Conservation (phyloP, 129 eudicot genomes). For the Ambrosia trifida region DNA sequence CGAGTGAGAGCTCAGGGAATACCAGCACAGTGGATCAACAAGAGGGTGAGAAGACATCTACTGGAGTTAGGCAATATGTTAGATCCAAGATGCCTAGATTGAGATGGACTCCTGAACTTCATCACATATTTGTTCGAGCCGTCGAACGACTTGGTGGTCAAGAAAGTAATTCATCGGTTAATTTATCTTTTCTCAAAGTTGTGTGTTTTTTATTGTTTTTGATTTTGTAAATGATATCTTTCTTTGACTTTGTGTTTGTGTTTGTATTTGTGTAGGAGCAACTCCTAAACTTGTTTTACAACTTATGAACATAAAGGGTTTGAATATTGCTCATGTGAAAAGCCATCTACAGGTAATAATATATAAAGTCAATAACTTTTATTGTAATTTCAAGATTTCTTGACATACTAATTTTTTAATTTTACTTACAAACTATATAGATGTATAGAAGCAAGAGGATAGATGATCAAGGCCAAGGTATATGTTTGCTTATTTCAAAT, state of each 20-base stretch:
- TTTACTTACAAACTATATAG: constrained; percentile 26
- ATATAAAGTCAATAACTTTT: neutral
- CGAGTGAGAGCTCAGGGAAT: constrained; percentile 45
- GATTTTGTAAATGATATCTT: neutral
- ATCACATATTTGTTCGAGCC: constrained; percentile 51
- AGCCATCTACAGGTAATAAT: constrained; percentile 51
- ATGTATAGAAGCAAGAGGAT: constrained; percentile 60
- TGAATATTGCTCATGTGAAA: constrained; percentile 60
- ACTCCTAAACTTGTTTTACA: constrained; percentile 57
- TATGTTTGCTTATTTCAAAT: constrained; percentile 21
- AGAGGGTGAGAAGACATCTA: constrained; percentile 34
- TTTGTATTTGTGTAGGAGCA: constrained; percentile 53
- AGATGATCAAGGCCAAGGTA: constrained; percentile 55
- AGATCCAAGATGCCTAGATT: constrained; percentile 67
- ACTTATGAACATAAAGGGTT: constrained; percentile 56
- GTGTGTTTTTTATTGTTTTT: neutral
- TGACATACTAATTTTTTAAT: constrained; percentile 1
- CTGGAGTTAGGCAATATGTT: constrained; percentile 50
- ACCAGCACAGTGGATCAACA: constrained; percentile 38
- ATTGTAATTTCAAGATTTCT: constrained; percentile 8
- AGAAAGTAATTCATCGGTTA: constrained; percentile 39
- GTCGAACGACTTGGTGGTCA: constrained; percentile 62
- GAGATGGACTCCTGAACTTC: constrained; percentile 67
- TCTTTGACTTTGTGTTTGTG: constrained; percentile 16
- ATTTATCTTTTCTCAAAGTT: constrained; percentile 14